Base-by-base conservation (phyloP, 768 basidiomycete species). In the Tulasnella sp. region DNA sequence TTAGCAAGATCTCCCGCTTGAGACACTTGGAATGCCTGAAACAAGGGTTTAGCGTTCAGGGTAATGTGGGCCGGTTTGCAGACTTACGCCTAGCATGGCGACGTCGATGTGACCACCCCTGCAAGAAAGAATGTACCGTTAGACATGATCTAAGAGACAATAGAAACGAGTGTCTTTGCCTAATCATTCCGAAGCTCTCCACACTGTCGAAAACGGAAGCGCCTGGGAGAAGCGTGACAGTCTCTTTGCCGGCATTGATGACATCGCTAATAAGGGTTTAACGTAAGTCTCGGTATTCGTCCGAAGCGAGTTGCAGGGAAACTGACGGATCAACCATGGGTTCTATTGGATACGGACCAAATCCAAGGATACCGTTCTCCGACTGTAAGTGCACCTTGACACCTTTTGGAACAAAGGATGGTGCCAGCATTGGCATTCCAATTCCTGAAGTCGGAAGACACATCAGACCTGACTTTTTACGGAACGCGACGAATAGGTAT, bases 211-310 rank as follows among this genome's bases (percentile, higher is more conserved):
- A 98, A 10, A 95, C 86, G 5, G 96, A 92, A 39, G 95, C 94
- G 35, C 96, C 96, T 32, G 95, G 95, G 32, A 98, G 87, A 13
- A 98, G 88, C 6, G 96, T 98, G 71, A 98, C 90, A 6, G 95
- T 96, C 85, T 97, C 95, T 84, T 98, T 98, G 29, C 95, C 95
- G 55, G 95, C 96, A 81, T 98, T 98, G 82, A 97, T 93, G 80
- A 96, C 88, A 83, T 98, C 95, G 51, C 93, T 94, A 81, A 78
- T 18, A 57, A 29, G 51, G 42, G 44, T 48, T 74, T n/a, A 40
- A 61, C 32, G 57, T 46, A 79, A 13, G 35, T 0, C 29, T 18
- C 5, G n/a, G 39, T 3, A 20, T 67, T 67, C 10, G 61, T 44
- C 42, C 42, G 46, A n/a, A 32, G 29, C 48, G 79, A 26, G 70